Conservation (phyloP, 2,329 filamentous ascomycete species). For the Xylaria polymorpha region DNA sequence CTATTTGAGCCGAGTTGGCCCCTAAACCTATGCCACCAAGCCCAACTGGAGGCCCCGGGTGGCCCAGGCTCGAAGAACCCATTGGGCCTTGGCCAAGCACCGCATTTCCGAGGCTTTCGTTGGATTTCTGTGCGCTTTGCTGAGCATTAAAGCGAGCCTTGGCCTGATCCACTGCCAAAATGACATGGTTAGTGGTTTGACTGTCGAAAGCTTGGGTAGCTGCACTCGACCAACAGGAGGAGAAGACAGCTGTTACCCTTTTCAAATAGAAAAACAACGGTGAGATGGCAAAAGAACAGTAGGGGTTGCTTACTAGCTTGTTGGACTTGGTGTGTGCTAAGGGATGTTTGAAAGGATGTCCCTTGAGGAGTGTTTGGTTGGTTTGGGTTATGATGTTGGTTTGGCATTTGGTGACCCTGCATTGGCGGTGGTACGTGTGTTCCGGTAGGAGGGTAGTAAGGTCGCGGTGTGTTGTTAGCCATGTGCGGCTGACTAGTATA, state of each 20-base stretch:
- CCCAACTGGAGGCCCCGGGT: constrained; percentile 48
- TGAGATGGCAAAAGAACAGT: background rate
- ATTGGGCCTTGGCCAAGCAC: constrained; percentile 40
- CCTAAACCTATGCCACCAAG: constrained; percentile 50
- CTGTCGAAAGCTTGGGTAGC: constrained; percentile 2
- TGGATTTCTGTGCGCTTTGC: constrained; percentile 45
- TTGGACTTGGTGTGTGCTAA: constrained; percentile 49
- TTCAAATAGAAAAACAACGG: background rate
- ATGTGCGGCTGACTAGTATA: constrained; percentile 47
- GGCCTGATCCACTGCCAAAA: constrained; percentile 47
- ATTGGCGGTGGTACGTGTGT: constrained; percentile 44
- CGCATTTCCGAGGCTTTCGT: constrained; percentile 45
- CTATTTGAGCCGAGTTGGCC: constrained; percentile 43
- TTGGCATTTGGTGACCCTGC: constrained; percentile 42
- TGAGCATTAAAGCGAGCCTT: constrained; percentile 49
- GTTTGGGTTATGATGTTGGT: constrained; percentile 40
- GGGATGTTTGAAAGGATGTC: constrained; percentile 48
- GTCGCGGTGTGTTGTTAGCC: constrained; percentile 43
- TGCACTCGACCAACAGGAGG: constrained; percentile 7
- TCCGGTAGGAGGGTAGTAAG: constrained; percentile 45
- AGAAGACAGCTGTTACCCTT: background rate
- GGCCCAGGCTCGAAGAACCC: constrained; percentile 39
- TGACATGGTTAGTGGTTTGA: constrained; percentile 28
- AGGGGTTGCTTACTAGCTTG: constrained; percentile 45
- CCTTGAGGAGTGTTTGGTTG: constrained; percentile 31